Conservation (phyloP, 768 basidiomycete species). For the Tylopilus rubrobrunneus region DNA sequence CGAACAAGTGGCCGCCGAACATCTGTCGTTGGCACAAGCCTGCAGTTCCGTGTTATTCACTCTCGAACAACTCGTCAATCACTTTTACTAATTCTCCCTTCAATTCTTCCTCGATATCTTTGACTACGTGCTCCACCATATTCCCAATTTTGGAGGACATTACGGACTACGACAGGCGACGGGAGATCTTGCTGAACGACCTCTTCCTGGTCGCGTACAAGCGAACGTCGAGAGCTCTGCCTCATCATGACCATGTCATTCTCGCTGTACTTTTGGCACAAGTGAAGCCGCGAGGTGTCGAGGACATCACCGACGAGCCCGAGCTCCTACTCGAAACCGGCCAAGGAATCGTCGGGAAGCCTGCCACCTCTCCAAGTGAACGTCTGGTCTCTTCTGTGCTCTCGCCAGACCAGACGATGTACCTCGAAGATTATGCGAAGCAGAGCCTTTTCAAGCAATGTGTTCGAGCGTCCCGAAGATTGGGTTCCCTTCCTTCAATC, state of each 20-base stretch:
- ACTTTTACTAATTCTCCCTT: conserved; percentile 98
- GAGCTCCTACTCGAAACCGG: conserved; percentile 92
- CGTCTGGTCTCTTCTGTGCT: conserved; percentile 45
- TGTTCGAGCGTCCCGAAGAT: conserved; percentile 55
- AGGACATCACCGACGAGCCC: conserved; percentile 81
- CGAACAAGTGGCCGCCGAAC: conserved; percentile 92
- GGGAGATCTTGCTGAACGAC: conserved; percentile 79
- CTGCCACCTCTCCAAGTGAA: conserved; percentile 33
- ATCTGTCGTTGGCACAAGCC: conserved; percentile 89
- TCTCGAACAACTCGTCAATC: conserved; percentile 92
- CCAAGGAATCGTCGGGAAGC: conserved; percentile 47
- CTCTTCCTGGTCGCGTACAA: conserved; percentile 86
- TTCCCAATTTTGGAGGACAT: conserved; percentile 84
- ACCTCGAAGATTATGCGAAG: conserved; percentile 68
- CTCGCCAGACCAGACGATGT: conserved; percentile 61
- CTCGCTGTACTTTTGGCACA: conserved; percentile 88
- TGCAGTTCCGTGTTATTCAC: conserved; percentile 98
- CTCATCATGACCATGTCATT: conserved; percentile 88
- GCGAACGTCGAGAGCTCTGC: conserved; percentile 84
- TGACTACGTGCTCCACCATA: conserved; percentile 88
- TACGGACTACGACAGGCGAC: conserved; percentile 66
- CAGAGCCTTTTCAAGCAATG: conserved; percentile 70
- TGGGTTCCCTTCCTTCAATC: conserved; percentile 76
- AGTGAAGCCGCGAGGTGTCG: conserved; percentile 78
- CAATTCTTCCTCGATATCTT: conserved; percentile 99